Evolutionary conservation across 225 moss, liverwort and hornwort genomes (phyloP), one percentile per base, ranked within the genome.

Genomic region (Straminergon stramineum): DNA sequence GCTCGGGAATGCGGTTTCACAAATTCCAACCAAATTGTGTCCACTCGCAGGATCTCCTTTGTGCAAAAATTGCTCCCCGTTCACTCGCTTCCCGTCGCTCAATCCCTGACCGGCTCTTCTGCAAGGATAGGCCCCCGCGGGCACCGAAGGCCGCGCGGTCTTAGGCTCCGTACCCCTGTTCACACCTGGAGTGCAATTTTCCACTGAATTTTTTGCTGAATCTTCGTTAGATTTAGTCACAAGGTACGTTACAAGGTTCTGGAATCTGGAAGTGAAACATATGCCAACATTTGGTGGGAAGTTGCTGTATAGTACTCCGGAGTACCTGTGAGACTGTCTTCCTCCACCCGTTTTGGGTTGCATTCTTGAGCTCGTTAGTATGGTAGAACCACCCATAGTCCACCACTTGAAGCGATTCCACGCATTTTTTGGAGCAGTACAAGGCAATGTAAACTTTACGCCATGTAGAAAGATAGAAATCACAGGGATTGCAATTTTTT

Each of bases 41-140:
- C 9, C 37, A 62, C 56, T 30, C 43, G 89, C 26, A 28, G 17
- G 45, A 37, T 48, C 41, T 26, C 32, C 62, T 57, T 85, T 64
- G 37, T 39, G 45, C 34, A 13, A 51, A 73, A 81, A 81, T 84
- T 70, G 73, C 75, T 52, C 63, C 63, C 31, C 66, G 41, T 55
- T 66, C 75, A 41, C 79, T 89, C 81, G 65, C 69, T 66, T 56
- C 75, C 51, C 48, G 84, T 89, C 84, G 84, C 89, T 79, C 89
- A 85, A 56, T 68, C 89, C 65, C 78, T 76, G 57, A 35, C 80
- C 27, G 48, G 56, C 77, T 66, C 63, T 91, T 87, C 89, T 66
- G 71, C 70, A 20, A 58, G 93, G 93, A 93, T 93, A 93, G 93
- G 91, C 88, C 89, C 82, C 63, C 77, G 22, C 79, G 91, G 83